Evolutionary conservation across 192 early-diverging fungal species (phyloP).

Genomic region (Obelidium mucronatum): DNA sequence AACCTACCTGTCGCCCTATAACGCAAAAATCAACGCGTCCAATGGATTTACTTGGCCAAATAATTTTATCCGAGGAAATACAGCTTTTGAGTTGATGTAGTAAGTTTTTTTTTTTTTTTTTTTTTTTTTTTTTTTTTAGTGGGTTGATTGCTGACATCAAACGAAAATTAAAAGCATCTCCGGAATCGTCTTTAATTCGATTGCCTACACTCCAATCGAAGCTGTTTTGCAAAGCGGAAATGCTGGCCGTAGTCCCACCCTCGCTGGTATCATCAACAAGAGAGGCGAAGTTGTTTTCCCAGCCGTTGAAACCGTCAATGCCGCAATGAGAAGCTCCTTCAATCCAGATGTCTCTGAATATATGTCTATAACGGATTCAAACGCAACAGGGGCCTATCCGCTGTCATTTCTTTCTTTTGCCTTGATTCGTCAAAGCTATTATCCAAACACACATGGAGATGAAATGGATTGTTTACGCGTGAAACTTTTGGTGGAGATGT

Average conservation of each 20-base stretch:
- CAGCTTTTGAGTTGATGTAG: not conserved
- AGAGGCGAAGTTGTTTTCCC: not conserved
- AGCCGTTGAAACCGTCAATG: not conserved
- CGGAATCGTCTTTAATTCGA: not conserved
- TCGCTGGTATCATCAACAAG: not conserved
- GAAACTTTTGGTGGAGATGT: not conserved
- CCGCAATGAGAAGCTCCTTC: not conserved
- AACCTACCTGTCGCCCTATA: not conserved
- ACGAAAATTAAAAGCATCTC: no score
- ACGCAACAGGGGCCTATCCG: constrained; percentile 11
- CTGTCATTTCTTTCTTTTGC: constrained; percentile 1
- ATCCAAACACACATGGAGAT: not conserved
- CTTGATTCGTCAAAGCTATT: constrained; percentile 8
- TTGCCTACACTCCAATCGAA: constrained; percentile 9
- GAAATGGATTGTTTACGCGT: not conserved
- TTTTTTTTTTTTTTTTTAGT: no score
- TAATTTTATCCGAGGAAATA: not conserved
- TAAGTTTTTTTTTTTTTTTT: no score
- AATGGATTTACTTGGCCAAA: not conserved
- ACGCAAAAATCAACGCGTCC: not conserved
- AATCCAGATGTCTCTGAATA: not conserved
- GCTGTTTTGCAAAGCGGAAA: not conserved
- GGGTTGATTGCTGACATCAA: no score
- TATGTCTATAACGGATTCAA: not conserved
- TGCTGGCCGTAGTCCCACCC: not conserved